phyloP scores from a whole-genome alignment of 2,329 filamentous ascomycete species.

The Monilinia fructigena region DNA sequence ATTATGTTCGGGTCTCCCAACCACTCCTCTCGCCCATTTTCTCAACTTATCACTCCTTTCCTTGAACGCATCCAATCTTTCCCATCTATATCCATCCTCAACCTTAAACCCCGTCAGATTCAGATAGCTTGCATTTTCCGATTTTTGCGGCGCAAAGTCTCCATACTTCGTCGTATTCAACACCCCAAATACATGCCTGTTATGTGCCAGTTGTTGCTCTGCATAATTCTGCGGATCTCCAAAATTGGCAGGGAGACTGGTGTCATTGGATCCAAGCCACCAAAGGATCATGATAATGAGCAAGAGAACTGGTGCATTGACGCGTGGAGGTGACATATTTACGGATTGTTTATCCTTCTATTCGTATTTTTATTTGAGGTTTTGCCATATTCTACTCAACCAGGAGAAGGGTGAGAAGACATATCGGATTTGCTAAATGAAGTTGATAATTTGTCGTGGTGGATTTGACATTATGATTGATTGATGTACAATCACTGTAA shows the following conservation, averaged over 20 bases:
- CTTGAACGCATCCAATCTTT: constrained; percentile 65
- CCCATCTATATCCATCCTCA: constrained; percentile 76
- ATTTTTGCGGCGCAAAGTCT: constrained; percentile 52
- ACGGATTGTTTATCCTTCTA: not conserved
- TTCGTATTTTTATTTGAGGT: not conserved
- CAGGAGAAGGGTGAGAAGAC: not conserved
- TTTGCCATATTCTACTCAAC: constrained; percentile 16
- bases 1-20: not conserved
- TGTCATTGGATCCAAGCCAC: constrained; percentile 38
- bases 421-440: not conserved
- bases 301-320: constrained; percentile 36
- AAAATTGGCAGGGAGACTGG: constrained; percentile 41
- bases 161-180: constrained; percentile 59
- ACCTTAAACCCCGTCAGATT: constrained; percentile 76
- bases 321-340: constrained; percentile 35
- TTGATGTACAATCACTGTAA: not conserved
- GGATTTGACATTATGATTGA: not conserved
- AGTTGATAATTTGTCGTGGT: not conserved
- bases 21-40: constrained; percentile 48
- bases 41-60: constrained; percentile 63
- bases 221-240: constrained; percentile 46
- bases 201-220: constrained; percentile 50
- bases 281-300: constrained; percentile 39
- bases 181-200: constrained; percentile 52
- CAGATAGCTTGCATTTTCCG: constrained; percentile 47